These are phyloP conservation scores for Colletotrichum camelliae DNA, from an alignment of 2,329 filamentous ascomycete species.

Conservation along the genomic window DNA sequence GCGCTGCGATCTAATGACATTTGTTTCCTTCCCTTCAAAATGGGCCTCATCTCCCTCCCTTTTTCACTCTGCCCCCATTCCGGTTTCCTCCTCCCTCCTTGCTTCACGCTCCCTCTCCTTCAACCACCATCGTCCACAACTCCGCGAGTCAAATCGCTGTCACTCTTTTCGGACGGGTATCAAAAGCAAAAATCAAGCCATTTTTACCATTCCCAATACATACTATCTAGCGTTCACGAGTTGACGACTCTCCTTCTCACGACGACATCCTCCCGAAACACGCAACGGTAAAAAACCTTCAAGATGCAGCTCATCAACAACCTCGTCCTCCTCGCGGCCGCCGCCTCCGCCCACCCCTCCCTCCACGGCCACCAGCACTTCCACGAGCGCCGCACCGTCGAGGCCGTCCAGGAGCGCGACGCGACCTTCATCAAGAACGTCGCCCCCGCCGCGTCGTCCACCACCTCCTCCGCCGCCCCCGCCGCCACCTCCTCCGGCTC, in stretches of 20 bases:
- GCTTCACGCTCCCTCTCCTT: constrained; percentile 1
- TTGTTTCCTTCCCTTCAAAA: constrained; percentile 17
- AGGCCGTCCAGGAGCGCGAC: constrained; percentile 3
- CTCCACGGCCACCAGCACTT: constrained; percentile 37
- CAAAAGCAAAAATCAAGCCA: not conserved
- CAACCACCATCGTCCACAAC: constrained; percentile 13
- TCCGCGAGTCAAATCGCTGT: constrained; percentile 22
- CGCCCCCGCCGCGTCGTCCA: not conserved
- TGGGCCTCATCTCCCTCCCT: constrained; percentile 16
- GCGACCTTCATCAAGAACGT: constrained; percentile 9
- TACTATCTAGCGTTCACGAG: constrained; percentile 4
- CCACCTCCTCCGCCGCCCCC: not conserved
- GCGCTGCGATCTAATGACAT: constrained; percentile 11
- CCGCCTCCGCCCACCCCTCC: constrained; percentile 45
- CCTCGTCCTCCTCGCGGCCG: constrained; percentile 41
- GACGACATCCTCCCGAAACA: not conserved
- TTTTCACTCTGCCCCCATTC: not conserved
- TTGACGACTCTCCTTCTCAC: not conserved
- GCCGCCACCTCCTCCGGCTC: constrained; percentile 35
- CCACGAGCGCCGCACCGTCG: constrained; percentile 25
- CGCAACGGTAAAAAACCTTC: not conserved
- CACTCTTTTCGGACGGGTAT: constrained; percentile 24
- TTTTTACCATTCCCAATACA: not conserved
- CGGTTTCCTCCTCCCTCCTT: not conserved
- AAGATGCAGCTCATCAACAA: constrained; percentile 47